Evolutionary conservation across 164 flowering plant genomes (phyloP), one percentile per base, ranked within the genome.

Genomic region (Euptelea pleiosperma): DNA sequence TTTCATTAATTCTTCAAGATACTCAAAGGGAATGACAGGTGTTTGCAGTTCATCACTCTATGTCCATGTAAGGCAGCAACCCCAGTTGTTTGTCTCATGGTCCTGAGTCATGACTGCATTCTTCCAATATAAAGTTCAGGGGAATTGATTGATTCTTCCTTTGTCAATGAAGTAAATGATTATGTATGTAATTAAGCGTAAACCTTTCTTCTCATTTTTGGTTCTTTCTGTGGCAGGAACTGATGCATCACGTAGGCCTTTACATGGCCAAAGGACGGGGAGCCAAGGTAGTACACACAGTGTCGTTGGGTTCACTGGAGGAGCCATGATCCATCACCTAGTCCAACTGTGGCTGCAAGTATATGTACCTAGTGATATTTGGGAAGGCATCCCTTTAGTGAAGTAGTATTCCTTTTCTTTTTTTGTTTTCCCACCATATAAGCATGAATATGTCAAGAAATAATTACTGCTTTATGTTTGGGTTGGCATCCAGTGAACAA

Each of bases 171-270:
- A 6, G 28, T 6, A 24, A 28, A 26, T 46, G 30, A 6, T 39
- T 19, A 18, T 26, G 8, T 0, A 19, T 58, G 42, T 12, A 45
- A 6, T 18, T 2, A 26, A 60, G 39, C 37, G 26, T 48, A 18
- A 37, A 8, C 9, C 12, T 39, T 36, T 47, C 7, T 21, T 34
- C 26, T n/a, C 46, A 12, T 4, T 29, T 15, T 15, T 58, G 12
- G 28, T 11, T 47, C 11, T 51, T 31, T 40, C 57, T 37, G 4
- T 18, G 10, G 67, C 71, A 82, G 87, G 86, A 79, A 51, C 47
- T 81, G 50, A 84, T 80, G 91, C 94, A 84, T 69, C 89, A 87
- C 55, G 58, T 87, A 12, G 91, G 91, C 18, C 80, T 83, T 6
- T 83, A 81, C 73, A 75, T 85, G 75, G 91, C 89, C 2, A 72